Conservation (phyloP, 345 rosid genomes). For the Syzygium aromaticum region DNA sequence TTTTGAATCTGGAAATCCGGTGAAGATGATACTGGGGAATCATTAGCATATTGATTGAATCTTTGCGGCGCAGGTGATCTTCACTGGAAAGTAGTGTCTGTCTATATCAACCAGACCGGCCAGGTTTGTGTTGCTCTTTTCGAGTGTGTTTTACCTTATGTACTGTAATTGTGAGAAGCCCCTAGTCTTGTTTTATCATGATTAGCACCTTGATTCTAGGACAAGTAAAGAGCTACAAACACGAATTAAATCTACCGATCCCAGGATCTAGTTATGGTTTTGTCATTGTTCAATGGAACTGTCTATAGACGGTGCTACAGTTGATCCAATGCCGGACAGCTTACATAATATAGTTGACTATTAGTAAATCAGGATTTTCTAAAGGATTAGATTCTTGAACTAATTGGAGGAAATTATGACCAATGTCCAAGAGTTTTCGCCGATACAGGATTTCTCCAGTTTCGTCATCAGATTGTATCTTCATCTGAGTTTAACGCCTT, state of each 20-base stretch:
- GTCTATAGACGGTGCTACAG: background rate
- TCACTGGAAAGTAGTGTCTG: conserved; percentile 91
- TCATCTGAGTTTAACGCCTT: background rate
- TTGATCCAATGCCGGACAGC: background rate
- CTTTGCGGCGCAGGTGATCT: conserved; percentile 58
- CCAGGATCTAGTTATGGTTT: background rate
- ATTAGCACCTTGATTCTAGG: background rate
- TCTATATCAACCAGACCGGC: conserved; percentile 55
- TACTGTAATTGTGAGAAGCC: background rate
- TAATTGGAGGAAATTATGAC: background rate
- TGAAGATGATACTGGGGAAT: background rate
- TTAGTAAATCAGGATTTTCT: background rate
- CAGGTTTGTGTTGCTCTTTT: conserved; percentile 19
- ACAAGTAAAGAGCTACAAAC: background rate
- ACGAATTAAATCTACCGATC: background rate
- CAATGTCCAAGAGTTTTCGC: background rate
- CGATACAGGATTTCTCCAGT: background rate
- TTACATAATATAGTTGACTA: background rate
- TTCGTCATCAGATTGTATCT: background rate
- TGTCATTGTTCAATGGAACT: background rate
- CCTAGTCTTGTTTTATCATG: background rate
- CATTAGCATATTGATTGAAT: background rate
- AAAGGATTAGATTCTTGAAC: background rate
- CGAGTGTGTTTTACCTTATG: background rate
- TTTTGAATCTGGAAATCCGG: background rate